Evolutionary conservation across 2,329 filamentous ascomycete genomes (phyloP).

Genomic region (Mycocentrospora acerina): DNA sequence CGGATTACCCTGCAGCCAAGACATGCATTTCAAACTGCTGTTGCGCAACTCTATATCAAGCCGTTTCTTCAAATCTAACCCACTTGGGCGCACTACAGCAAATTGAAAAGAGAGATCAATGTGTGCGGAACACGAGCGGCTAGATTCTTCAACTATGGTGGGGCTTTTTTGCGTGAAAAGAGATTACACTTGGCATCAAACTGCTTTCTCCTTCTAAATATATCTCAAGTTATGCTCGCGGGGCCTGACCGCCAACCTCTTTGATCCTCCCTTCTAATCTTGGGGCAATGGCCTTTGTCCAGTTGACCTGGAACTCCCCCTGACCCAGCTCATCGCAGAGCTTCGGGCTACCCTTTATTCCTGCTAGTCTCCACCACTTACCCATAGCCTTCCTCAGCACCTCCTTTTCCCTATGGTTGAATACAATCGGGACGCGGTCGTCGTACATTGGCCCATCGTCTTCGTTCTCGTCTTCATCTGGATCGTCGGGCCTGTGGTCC

Average conservation of each 20-base stretch:
- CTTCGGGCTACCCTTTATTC: slow-evolving; percentile 55
- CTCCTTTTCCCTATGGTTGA: slow-evolving; percentile 49
- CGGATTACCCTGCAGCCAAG: too few relatives aligned
- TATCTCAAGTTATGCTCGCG: too few relatives aligned
- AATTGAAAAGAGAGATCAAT: too few relatives aligned
- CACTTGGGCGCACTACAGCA: too few relatives aligned
- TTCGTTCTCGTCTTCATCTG: slow-evolving; percentile 43
- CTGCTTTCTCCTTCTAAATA: too few relatives aligned
- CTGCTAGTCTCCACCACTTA: slow-evolving; percentile 72
- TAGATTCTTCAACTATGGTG: too few relatives aligned
- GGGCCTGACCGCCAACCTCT: slow-evolving; percentile 18
- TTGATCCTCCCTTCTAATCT: slow-evolving; percentile 74
- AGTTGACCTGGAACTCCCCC: slow-evolving; percentile 63
- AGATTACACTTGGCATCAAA: too few relatives aligned
- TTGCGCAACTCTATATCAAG: too few relatives aligned
- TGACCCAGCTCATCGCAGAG: slow-evolving; percentile 60
- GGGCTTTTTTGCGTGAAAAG: too few relatives aligned
- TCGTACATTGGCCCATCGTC: slow-evolving; percentile 42
- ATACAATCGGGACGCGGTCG: slow-evolving; percentile 47
- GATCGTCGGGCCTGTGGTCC: slow-evolving; percentile 30
- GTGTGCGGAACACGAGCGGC: too few relatives aligned
- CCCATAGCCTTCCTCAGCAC: slow-evolving; percentile 68
- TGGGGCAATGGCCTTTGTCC: slow-evolving; percentile 80
- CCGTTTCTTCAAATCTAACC: too few relatives aligned
- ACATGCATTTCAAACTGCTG: too few relatives aligned